These are phyloP conservation scores for Aspergillus puulaauensis DNA, from an alignment of 2,329 filamentous ascomycete species.

Conservation along the genomic window DNA sequence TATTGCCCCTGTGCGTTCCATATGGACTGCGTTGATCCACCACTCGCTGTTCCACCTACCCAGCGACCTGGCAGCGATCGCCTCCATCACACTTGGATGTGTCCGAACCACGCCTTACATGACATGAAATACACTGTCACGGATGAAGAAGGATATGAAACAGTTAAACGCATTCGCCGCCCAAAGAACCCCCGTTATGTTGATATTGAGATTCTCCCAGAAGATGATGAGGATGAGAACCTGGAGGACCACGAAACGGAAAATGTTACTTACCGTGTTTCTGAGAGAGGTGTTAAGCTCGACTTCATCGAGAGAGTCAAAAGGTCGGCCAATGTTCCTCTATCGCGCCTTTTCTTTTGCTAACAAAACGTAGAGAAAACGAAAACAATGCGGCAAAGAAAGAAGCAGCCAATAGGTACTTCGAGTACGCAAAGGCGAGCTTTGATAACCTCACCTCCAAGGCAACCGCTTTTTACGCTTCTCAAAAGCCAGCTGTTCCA, in stretches of 20 bases:
- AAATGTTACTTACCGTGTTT: slow-evolving; percentile 65
- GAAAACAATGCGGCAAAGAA: slow-evolving; percentile 20
- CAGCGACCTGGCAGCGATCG: slow-evolving; percentile 47
- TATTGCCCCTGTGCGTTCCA: slow-evolving; percentile 83
- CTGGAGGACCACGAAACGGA: slow-evolving; percentile 62
- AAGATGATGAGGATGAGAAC: slow-evolving; percentile 52
- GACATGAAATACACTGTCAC: slow-evolving; percentile 54
- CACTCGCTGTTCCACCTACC: slow-evolving; percentile 74
- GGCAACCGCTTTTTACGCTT: slow-evolving; percentile 28
- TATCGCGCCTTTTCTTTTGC: not conserved
- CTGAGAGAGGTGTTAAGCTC: slow-evolving; percentile 64
- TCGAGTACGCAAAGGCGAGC: slow-evolving; percentile 24
- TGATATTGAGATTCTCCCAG: slow-evolving; percentile 64
- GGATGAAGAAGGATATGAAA: slow-evolving; percentile 54
- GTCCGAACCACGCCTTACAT: slow-evolving; percentile 81
- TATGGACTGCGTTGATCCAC: slow-evolving; percentile 85
- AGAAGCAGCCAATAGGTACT: slow-evolving; percentile 20
- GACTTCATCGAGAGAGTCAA: slow-evolving; percentile 70
- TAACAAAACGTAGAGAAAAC: slow-evolving; percentile 22
- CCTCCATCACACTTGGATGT: slow-evolving; percentile 75
- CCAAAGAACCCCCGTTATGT: slow-evolving; percentile 56
- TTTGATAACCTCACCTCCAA: slow-evolving; percentile 26
- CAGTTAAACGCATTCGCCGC: slow-evolving; percentile 32
- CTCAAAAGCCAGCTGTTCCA: slow-evolving; percentile 18
- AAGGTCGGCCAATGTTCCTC: slow-evolving; percentile 26